Base-by-base conservation (phyloP, 2,329 filamentous ascomycete genomes). In the Pseudodiploospora longispora region DNA sequence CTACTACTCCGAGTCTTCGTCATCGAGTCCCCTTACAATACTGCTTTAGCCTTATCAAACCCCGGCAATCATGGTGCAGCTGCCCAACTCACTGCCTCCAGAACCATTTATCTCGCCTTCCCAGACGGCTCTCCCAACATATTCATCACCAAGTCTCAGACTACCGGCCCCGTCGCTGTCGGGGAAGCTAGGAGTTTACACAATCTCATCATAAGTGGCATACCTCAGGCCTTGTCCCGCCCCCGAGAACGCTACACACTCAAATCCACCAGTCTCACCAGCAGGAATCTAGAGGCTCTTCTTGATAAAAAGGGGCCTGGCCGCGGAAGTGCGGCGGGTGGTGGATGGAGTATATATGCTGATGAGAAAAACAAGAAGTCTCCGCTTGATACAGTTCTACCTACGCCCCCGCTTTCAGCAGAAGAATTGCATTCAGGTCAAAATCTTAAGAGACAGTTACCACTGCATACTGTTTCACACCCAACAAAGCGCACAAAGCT, bases 161-260 rank as follows among this genome's bases (percentile, higher is more conserved):
- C 67, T 27, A 60, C 63, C 0, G 68, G 69, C 2, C 54, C 69
- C 0, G 62, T 68, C 8, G 59, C 65, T 3, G 55, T 63, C 0
- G 65, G 67, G 8, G 82, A 86, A 47, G 69, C 74, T 4, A 77
- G 76, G 40, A 84, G 79, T 52, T 66, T 93, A 28, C 78, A 83
- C 43, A 79, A 76, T 34, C 69, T 93, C 4, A 78, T 94, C 4
- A 71, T 89, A 30, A 82, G 89, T 49, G 85, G 86, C 2, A 81
- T 95, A 6, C 87, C 88, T 1, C 89, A 87, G 55, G 88, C 88
- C 1, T 72, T 95, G 9, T 93, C 87, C 1, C 74, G 81, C 10
- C 85, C 86, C 1, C 76, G 83, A 30, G 76, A 83, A 49, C 75
- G 88, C 30, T 91, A 86, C 52, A 74, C 79, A 0, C 67, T 95